Conservation (phyloP, 441 rosid species). For the Croton setiger region DNA sequence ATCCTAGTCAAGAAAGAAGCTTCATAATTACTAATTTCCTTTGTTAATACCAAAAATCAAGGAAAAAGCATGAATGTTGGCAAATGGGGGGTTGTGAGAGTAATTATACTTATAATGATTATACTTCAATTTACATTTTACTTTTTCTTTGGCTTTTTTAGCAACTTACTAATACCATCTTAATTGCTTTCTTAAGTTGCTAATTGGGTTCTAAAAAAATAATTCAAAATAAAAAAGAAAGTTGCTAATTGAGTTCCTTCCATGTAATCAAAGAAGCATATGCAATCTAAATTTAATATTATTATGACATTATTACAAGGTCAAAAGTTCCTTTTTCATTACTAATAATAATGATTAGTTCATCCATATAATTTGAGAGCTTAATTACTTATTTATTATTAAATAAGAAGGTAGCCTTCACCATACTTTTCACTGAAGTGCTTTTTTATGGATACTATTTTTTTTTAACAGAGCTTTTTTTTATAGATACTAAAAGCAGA, state of each 20-base stretch:
- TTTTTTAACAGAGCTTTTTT: no score
- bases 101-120: constrained; percentile 18
- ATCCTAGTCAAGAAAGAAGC: background rate
- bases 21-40: background rate
- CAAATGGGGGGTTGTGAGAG: constrained; percentile 19
- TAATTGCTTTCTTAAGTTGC: background rate
- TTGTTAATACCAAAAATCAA: constrained; percentile 7
- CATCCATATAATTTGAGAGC: no score
- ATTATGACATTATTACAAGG: constrained; percentile 11
- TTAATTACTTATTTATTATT: no score
- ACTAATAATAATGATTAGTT: background rate
- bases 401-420: no score
- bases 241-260: background rate
- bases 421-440: background rate
- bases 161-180: background rate
- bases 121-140: background rate
- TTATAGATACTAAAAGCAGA: background rate
- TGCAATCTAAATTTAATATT: background rate
- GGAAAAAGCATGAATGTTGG: constrained; percentile 17
- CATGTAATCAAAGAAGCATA: constrained; percentile 6
- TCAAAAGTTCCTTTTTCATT: constrained; percentile 5
- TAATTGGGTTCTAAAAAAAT: background rate
- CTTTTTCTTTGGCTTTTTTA: constrained; percentile 7
- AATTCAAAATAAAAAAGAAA: no score
- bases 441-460: no score